A percentile compares a stretch with the other conserved stretches of the same genome.
Evolutionary conservation across 2,329 filamentous ascomycete species (phyloP).

Genomic region (Epichloe amarillans): DNA sequence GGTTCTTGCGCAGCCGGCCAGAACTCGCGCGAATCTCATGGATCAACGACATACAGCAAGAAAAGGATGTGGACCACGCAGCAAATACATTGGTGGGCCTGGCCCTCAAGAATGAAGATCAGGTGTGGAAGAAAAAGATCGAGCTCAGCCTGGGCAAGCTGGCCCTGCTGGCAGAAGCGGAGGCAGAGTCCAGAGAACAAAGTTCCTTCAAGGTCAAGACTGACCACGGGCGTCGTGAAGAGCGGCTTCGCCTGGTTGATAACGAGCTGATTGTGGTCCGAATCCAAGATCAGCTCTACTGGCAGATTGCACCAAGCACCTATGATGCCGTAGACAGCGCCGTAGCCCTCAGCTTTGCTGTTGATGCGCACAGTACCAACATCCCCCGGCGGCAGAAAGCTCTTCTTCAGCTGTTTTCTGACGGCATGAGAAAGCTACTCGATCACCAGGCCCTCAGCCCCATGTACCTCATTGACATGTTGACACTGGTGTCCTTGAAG

Average conservation of each 20-base stretch:
- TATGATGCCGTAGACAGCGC: slow-evolving; percentile 64
- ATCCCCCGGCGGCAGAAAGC: slow-evolving; percentile 47
- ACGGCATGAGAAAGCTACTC: slow-evolving; percentile 56
- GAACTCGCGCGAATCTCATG: slow-evolving; percentile 70
- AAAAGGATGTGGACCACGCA: slow-evolving; percentile 62
- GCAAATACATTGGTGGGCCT: slow-evolving; percentile 56
- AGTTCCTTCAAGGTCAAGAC: slow-evolving; percentile 25
- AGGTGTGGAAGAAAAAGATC: slow-evolving; percentile 87
- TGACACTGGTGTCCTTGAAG: slow-evolving; percentile 56
- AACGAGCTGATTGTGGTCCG: slow-evolving; percentile 54
- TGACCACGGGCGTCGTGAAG: slow-evolving; percentile 25
- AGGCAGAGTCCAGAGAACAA: slow-evolving; percentile 9
- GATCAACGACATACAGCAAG: slow-evolving; percentile 81
- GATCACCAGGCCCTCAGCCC: slow-evolving; percentile 58
- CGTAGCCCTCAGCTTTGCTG: slow-evolving; percentile 62
- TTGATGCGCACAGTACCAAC: slow-evolving; percentile 49
- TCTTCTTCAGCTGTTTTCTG: slow-evolving; percentile 57
- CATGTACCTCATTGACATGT: slow-evolving; percentile 53
- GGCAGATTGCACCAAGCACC: slow-evolving; percentile 55
- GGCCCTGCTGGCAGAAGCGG: slow-evolving; percentile 51
- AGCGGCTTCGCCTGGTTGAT: slow-evolving; percentile 40
- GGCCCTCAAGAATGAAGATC: slow-evolving; percentile 58
- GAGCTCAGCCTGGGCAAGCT: slow-evolving; percentile 84
- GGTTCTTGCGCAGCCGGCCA: slow-evolving; percentile 60
- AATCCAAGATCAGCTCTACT: slow-evolving; percentile 68